These are phyloP conservation scores for Pleurotus eryngii DNA, from an alignment of 768 basidiomycete genomes.

Conservation along the genomic window DNA sequence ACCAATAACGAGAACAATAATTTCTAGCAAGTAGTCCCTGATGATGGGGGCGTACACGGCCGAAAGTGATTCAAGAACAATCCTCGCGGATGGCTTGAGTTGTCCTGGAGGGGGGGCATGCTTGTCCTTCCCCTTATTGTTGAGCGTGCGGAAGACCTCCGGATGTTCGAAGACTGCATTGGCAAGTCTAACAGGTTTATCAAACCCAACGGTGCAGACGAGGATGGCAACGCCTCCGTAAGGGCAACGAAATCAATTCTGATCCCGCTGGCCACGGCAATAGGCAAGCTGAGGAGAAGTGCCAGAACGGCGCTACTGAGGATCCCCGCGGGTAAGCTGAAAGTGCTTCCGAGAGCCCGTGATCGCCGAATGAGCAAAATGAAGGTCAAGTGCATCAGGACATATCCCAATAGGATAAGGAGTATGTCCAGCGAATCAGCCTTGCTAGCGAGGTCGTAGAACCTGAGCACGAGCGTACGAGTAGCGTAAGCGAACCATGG, in stretches of 20 bases:
- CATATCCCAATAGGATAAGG: conserved; percentile 88
- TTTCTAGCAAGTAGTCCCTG: conserved; percentile 90
- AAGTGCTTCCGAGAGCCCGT: conserved; percentile 72
- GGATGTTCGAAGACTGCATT: conserved; percentile 87
- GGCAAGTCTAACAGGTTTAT: conserved; percentile 92
- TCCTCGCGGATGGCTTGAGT: conserved; percentile 75
- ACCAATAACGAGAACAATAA: conserved; percentile 84
- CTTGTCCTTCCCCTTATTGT: conserved; percentile 23
- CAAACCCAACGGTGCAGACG: conserved; percentile 96
- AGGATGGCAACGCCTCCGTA: conserved; percentile 97
- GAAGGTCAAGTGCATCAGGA: conserved; percentile 95
- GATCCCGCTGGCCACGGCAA: conserved; percentile 69
- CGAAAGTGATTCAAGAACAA: conserved; percentile 81
- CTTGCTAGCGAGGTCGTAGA: conserved; percentile 88
- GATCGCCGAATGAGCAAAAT: conserved; percentile 87
- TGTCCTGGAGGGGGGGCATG: conserved; percentile 28
- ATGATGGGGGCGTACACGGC: conserved; percentile 81
- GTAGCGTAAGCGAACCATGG: conserved; percentile 91
- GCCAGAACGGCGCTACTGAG: conserved; percentile 78
- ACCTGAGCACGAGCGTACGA: conserved; percentile 68
- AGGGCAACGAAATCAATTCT: conserved; percentile 90
- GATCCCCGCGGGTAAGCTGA: conserved; percentile 63
- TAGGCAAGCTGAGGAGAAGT: conserved; percentile 80
- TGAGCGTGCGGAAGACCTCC: conserved; percentile 42
- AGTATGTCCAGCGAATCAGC: conserved; percentile 96